Evolutionary conservation across 257 asterid species (phyloP).

Genomic region (Solanum stenotomum): DNA sequence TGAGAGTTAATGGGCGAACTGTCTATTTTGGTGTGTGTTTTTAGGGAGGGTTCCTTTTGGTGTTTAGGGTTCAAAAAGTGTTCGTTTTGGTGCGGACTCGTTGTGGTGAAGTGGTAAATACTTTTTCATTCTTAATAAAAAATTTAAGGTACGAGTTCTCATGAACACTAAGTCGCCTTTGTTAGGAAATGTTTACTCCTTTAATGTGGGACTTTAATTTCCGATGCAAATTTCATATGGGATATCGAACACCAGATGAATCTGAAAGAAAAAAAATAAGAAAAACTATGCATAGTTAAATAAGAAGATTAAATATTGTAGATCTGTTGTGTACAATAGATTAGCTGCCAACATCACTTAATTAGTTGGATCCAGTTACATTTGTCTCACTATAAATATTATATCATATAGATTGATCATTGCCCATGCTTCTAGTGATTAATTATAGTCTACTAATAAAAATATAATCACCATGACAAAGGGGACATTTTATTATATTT

Average conservation of each 20-base stretch:
- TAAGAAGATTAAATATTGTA: background rate
- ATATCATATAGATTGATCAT: background rate
- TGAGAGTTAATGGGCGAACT: background rate
- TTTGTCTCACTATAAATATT: slow-evolving; percentile 12
- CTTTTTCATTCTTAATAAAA: too few relatives aligned
- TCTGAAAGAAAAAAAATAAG: background rate
- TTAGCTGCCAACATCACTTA: slow-evolving; percentile 1
- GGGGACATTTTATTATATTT: background rate
- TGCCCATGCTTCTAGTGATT: slow-evolving; percentile 9
- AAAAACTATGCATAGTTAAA: background rate
- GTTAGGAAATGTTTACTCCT: background rate
- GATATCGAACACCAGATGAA: background rate
- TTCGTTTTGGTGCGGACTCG: too few relatives aligned
- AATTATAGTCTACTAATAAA: slow-evolving; percentile 1
- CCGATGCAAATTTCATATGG: too few relatives aligned
- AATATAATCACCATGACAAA: background rate
- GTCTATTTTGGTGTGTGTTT: background rate
- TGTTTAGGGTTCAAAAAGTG: background rate
- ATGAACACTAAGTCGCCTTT: background rate
- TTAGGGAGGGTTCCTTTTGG: background rate
- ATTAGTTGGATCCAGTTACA: slow-evolving; percentile 23
- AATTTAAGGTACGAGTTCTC: too few relatives aligned
- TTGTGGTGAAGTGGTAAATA: too few relatives aligned
- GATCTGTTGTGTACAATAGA: background rate
- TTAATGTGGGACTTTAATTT: background rate